Conservation (phyloP, 2,329 filamentous ascomycete genomes). For the Ophiostoma triangulosporum region DNA sequence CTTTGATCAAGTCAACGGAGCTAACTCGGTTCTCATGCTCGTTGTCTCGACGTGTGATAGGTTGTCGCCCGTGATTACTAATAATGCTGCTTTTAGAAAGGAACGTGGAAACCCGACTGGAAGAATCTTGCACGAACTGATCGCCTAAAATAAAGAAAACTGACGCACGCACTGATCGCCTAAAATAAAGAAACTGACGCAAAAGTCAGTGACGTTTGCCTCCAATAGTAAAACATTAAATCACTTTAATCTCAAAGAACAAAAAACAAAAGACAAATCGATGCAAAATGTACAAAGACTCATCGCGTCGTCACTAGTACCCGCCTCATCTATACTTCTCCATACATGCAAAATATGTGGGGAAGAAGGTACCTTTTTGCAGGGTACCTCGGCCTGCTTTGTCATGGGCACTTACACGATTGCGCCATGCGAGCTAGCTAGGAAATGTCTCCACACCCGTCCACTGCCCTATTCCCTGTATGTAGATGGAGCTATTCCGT, state of each 20-base stretch:
- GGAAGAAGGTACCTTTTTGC: not conserved
- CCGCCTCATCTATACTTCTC: accelerated
- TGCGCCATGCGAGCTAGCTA: slow-evolving; percentile 15
- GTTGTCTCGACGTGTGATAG: too few relatives aligned
- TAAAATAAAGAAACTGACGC: not conserved
- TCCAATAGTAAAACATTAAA: not conserved
- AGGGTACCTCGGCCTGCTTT: not conserved
- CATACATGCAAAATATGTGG: too few relatives aligned
- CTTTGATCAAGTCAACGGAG: too few relatives aligned
- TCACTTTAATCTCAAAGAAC: not conserved
- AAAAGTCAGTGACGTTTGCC: too few relatives aligned
- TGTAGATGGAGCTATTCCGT: not conserved
- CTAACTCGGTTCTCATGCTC: too few relatives aligned
- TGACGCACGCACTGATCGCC: too few relatives aligned
- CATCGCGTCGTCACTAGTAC: not conserved
- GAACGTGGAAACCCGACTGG: too few relatives aligned
- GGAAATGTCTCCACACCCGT: slow-evolving; percentile 8
- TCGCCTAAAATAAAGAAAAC: too few relatives aligned
- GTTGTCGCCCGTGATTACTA: too few relatives aligned
- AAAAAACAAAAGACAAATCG: not conserved
- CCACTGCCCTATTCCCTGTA: not conserved
- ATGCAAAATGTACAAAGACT: not conserved
- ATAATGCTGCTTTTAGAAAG: too few relatives aligned
- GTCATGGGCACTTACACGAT: slow-evolving; percentile 12
- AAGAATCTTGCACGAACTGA: too few relatives aligned